Evolutionary conservation across 495 filamentous ascomycete species (phyloP).

Genomic region (Penicillium cinerascens): DNA sequence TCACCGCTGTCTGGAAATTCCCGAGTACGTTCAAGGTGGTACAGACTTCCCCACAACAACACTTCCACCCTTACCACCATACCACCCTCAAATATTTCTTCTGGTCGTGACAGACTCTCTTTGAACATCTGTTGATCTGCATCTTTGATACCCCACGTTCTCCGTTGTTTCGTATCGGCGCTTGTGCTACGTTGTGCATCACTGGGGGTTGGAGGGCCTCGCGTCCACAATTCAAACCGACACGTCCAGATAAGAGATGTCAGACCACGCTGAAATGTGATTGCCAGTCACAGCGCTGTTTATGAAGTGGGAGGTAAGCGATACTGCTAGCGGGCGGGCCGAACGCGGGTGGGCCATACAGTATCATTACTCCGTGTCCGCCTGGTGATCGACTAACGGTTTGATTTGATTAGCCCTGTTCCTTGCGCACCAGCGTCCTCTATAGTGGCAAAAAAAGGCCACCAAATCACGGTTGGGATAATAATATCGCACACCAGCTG

Average conservation of each 20-base stretch:
- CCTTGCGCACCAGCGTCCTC: slow-evolving; percentile 11
- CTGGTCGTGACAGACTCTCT: no score
- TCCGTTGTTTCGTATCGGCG: neutral
- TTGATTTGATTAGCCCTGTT: slow-evolving; percentile 21
- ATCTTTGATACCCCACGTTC: neutral
- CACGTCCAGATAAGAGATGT: neutral
- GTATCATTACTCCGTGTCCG: slow-evolving; percentile 13
- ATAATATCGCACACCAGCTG: slow-evolving; percentile 15
- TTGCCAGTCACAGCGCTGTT: neutral
- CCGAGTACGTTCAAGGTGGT: neutral
- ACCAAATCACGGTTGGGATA: slow-evolving; percentile 19
- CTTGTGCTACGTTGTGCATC: neutral
- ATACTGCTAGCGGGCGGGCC: neutral
- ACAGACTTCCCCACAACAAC: neutral
- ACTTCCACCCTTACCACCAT: neutral
- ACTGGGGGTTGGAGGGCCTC: neutral
- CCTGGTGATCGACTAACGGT: slow-evolving; percentile 18
- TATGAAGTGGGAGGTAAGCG: neutral
- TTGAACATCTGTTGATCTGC: no score
- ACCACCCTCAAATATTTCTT: neutral
- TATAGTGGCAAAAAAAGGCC: slow-evolving; percentile 23
- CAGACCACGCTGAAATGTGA: neutral
- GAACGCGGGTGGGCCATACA: slow-evolving; percentile 7
- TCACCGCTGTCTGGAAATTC: neutral
- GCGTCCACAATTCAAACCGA: neutral